Evolutionary conservation across 2,329 filamentous ascomycete species (phyloP).

Genomic region (Microthyrium microscopicum): DNA sequence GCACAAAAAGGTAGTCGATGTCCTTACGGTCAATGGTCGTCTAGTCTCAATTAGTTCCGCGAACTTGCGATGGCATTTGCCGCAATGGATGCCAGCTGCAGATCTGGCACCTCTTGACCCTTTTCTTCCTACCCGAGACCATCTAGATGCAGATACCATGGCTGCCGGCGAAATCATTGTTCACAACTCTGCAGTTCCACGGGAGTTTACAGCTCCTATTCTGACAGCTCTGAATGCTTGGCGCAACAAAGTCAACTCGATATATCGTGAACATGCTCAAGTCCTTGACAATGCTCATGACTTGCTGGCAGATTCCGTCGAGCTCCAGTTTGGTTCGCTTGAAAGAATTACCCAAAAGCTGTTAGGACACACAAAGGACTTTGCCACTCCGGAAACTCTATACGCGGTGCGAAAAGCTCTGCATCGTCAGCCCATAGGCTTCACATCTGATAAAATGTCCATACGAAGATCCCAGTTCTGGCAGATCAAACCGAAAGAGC

Average conservation of each 20-base stretch:
- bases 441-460: slow-evolving; percentile 3
- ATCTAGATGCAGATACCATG: too few species aligned
- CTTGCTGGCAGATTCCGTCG: slow-evolving; percentile 25
- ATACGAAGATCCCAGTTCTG: slow-evolving; percentile 35
- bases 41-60: too few species aligned
- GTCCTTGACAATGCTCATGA: slow-evolving; percentile 33
- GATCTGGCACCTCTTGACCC: slow-evolving; percentile 31
- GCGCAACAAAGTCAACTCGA: slow-evolving; percentile 25
- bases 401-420: slow-evolving; percentile 57
- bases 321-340: slow-evolving; percentile 30
- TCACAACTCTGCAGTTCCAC: slow-evolving; percentile 26
- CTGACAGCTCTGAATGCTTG: slow-evolving; percentile 27
- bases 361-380: slow-evolving; percentile 19
- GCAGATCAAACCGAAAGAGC: slow-evolving; percentile 40
- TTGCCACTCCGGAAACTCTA: slow-evolving; percentile 27
- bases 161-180: slow-evolving; percentile 19
- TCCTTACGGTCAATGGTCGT: too few species aligned
- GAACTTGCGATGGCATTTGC: too few species aligned
- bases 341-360: slow-evolving; percentile 28
- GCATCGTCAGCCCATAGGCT: slow-evolving; percentile 11
- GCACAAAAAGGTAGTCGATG: too few species aligned
- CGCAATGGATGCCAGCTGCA: too few species aligned
- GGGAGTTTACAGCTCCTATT: slow-evolving; percentile 27
- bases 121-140: slow-evolving; percentile 30
- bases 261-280: slow-evolving; percentile 29